Evolutionary conservation across 2,329 filamentous ascomycete species (phyloP).

Genomic region (Sclerotinia minor): DNA sequence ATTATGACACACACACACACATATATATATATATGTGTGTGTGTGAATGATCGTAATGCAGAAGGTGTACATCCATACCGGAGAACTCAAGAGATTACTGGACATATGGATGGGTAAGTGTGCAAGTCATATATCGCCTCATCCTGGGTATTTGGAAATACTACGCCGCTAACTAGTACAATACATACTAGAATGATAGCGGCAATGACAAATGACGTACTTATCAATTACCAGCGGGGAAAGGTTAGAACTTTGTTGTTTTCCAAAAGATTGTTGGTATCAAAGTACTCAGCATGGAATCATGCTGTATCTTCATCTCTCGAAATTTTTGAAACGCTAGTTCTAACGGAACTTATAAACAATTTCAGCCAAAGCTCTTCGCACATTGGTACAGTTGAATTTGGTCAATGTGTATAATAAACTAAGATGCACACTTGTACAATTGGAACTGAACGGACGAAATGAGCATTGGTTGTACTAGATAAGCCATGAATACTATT

Average conservation of each 20-base stretch:
- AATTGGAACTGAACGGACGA: background rate
- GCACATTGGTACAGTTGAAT: background rate
- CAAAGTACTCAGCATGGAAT: background rate
- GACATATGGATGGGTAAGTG: background rate
- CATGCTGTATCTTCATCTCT: background rate
- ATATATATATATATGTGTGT: background rate
- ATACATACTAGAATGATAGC: background rate
- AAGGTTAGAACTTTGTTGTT: background rate
- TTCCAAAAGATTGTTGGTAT: too few species aligned
- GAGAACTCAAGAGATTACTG: background rate
- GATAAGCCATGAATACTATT: background rate
- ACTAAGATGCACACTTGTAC: background rate
- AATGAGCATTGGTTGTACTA: background rate
- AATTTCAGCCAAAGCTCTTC: too few species aligned
- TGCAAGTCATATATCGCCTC: constrained; percentile 13
- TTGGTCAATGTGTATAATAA: background rate
- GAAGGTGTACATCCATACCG: background rate
- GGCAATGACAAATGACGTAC: too few species aligned
- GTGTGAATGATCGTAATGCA: too few species aligned
- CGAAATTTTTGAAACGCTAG: background rate
- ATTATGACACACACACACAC: too few species aligned
- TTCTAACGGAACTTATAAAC: background rate
- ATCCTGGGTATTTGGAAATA: background rate
- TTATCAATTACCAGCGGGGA: background rate
- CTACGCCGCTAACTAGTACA: background rate